Evolutionary conservation across 148 eudicot species (phyloP).

Genomic region (Rhododendron mucronatum): DNA sequence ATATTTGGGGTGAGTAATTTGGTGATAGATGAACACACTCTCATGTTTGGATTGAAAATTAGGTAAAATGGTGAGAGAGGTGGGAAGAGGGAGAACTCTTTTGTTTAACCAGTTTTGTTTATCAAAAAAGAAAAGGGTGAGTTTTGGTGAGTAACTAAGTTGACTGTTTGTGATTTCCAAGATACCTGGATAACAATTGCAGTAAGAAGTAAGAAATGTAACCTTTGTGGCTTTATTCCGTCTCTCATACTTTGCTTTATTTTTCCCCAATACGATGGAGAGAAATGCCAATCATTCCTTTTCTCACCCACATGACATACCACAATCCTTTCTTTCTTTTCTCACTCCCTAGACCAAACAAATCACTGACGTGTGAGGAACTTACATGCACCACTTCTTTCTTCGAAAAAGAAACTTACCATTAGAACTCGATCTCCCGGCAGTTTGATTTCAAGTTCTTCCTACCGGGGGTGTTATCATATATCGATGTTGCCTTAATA

Average conservation of each 20-base stretch:
- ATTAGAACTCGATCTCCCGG: neutral
- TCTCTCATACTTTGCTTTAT: neutral
- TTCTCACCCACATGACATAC: neutral
- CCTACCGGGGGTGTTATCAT: neutral
- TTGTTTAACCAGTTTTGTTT: neutral
- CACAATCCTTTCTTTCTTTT: neutral
- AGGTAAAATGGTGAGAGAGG: neutral
- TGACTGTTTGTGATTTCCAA: neutral
- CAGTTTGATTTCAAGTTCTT: neutral
- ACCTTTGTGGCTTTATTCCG: neutral
- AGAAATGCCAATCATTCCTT: neutral
- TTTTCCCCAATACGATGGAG: neutral
- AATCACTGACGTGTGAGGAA: neutral
- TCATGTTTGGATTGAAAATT: too few species aligned
- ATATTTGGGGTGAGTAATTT: neutral
- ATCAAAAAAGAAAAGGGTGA: neutral
- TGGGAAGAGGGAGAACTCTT: neutral
- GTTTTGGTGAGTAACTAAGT: neutral
- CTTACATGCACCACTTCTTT: too few species aligned
- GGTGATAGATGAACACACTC: neutral
- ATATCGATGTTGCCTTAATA: neutral
- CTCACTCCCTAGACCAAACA: neutral
- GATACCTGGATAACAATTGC: neutral
- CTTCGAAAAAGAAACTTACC: too few species aligned
- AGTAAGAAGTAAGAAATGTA: neutral